phyloP scores from a whole-genome alignment of 2,329 filamentous ascomycete genomes.

The Davidsoniella eucalypti region DNA sequence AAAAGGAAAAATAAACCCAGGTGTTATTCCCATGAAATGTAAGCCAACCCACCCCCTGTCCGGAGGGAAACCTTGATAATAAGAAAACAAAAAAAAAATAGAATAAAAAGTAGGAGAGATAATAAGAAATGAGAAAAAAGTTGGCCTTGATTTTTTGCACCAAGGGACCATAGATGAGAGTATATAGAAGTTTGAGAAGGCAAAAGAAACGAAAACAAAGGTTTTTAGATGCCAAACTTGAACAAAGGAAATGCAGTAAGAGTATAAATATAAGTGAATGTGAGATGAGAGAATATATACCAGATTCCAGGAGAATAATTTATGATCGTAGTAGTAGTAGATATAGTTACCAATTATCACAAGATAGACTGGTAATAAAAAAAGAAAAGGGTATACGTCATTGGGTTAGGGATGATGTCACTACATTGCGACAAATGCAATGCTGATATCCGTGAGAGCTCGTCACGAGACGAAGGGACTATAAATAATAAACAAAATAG shows the following conservation, averaged over 20 bases:
- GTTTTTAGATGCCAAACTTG: background rate
- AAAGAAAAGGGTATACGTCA: background rate
- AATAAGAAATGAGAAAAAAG: background rate
- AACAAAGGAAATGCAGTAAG: constrained; percentile 1
- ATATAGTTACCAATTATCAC: background rate
- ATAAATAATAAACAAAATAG: constrained; percentile 2
- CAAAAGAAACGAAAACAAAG: background rate
- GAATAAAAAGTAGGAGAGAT: background rate
- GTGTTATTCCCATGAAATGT: background rate
- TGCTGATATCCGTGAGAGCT: background rate
- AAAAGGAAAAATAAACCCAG: constrained; percentile 1
- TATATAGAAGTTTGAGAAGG: background rate
- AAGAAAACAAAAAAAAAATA: background rate
- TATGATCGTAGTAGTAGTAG: background rate
- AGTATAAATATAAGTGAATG: background rate
- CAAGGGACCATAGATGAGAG: background rate
- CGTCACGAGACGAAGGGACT: constrained; percentile 4
- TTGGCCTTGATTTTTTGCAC: no score
- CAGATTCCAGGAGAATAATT: background rate
- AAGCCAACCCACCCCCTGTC: background rate
- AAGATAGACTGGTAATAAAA: background rate
- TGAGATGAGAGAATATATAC: no score
- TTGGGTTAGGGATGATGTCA: no score
- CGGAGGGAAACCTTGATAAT: background rate
- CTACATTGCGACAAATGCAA: no score